Base-by-base conservation (phyloP, 163 green algal species). In the Prototheca stagnorum region DNA sequence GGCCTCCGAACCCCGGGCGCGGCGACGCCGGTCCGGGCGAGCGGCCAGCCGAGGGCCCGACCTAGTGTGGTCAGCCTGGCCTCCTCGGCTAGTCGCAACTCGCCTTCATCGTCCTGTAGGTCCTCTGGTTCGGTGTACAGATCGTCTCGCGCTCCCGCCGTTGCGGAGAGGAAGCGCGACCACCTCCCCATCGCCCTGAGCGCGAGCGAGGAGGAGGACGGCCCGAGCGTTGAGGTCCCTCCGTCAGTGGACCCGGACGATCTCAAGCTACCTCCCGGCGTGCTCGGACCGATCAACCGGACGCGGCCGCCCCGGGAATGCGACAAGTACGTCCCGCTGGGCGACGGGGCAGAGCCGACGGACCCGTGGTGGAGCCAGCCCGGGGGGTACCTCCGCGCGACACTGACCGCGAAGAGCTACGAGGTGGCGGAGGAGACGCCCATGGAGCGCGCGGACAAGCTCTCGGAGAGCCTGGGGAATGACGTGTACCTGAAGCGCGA, bases 401-500 rank as follows among this genome's bases (percentile, higher is more conserved):
- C 93, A 36, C 62, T 96, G 11, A 94, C 77, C 12, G 75, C 81
- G 0, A 57, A 72, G 15, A 85, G 95, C 23, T 97, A 97, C 59
- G 82, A 94, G 45, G 81, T 94, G 1, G 87, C 85, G 60, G 61
- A 87, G 31, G 74, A 96, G 53, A 80, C 82, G 0, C 83, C 86
- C 1, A 56, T 96, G 46, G 67, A 95, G 43, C 16, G 61, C 39
- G 84, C 85, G 0, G 47, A 56, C 17, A 68, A 79, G 53, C 70
- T 98, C 35, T 86, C 68, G 51, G 74, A 84, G 26, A 39, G 62
- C 1, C 41, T 84, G n/a, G 74, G 71, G 34, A 91, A 71, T 49
- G 75, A 39, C 15, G 61, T 99, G 9, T 61, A 88, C 48, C 67
- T 99, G 9, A 99, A 99, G 68, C 53, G 87, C 6, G 90, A 97